Evolutionary conservation across 2,329 filamentous ascomycete species (phyloP), one percentile per base, ranked within the genome.

Genomic region (Aspergillus tubingensis): DNA sequence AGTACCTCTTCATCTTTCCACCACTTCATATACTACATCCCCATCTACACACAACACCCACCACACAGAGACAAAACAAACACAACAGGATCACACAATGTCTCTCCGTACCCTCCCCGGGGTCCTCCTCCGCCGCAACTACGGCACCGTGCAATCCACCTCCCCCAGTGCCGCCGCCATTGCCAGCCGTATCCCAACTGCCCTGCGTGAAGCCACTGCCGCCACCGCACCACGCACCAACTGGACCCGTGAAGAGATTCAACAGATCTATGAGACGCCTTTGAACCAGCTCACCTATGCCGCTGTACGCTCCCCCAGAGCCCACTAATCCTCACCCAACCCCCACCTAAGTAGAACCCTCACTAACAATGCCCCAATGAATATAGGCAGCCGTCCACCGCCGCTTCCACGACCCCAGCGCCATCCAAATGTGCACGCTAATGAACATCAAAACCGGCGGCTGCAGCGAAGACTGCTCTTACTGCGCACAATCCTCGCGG

Each of bases 371-470:
- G 10, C 8, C 10, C 27, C 11, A 13, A 32, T 8, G 30, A 36
- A 13, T 36, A 13, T 66, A 95, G 91, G 87, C 86, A 66, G 85
- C 83, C 38, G 80, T 96, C 59, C 92, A 96, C 77, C 88, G 91
- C 49, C 88, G 89, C 68, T 96, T 96, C 81, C 92, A 96, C 79
- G 85, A 91, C 71, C 91, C 92, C 6, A 83, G 88, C 50, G 88
- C 91, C 27, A 91, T 96, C 64, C 92, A 96, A 77, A 89, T 96
- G 78, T 96, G 92, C 81, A 96, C 92, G 0, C 83, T 96, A 60
- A 96, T 96, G 91, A 96, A 96, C 82, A 96, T 96, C 82, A 96
- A 96, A 76, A 96, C 91, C 8, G 92, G 92, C 57, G 92, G 92
- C 51, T 96, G 92, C 79, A 92, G 87, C 68, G 92, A 96, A 76